Percentiles rank a stretch among this genome's conserved stretches.
phyloP scores from a whole-genome alignment of 2,329 filamentous ascomycete genomes.

The Scolecobasidium constrictum region DNA sequence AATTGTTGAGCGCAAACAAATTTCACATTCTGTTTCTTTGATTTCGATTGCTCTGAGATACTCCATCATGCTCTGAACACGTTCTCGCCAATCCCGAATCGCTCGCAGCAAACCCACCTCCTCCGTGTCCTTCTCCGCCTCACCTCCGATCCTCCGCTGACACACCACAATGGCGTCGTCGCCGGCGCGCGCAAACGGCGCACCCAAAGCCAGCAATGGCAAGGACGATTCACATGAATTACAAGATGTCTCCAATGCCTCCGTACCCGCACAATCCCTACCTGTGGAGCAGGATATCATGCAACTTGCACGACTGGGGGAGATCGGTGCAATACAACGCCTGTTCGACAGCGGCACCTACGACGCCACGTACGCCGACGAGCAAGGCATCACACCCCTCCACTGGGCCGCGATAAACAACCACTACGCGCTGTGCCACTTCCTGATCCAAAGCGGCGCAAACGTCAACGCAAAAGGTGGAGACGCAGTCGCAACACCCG shows the following conservation, averaged over 20 bases:
- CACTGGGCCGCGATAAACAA: conserved; percentile 99
- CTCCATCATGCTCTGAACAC: too few species aligned
- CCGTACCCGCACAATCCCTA: conserved; percentile 25
- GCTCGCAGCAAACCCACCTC: too few species aligned
- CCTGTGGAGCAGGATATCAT: conserved; percentile 74
- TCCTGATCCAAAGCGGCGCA: conserved; percentile 74
- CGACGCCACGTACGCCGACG: conserved; percentile 74
- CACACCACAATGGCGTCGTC: not conserved
- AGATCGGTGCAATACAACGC: conserved; percentile 77
- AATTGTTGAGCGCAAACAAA: too few species aligned
- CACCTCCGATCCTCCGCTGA: too few species aligned
- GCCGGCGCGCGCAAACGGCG: not conserved
- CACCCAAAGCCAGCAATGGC: not conserved
- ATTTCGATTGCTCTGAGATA: too few species aligned
- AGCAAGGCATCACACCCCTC: conserved; percentile 88
- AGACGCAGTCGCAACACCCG: conserved; percentile 84
- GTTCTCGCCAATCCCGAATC: too few species aligned
- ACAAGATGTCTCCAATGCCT: conserved; percentile 22
- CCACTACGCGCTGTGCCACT: conserved; percentile 94
- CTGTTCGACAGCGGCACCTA: conserved; percentile 75
- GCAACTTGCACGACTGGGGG: conserved; percentile 84
- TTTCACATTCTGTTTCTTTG: too few species aligned
- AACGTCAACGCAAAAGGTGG: conserved; percentile 93
- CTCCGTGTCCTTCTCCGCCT: too few species aligned
- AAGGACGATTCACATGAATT: conserved; percentile 23